Evolutionary conservation across 352 stramenopile genomes (phyloP).

Genomic region (Phytopythium cucurbitacearum): DNA sequence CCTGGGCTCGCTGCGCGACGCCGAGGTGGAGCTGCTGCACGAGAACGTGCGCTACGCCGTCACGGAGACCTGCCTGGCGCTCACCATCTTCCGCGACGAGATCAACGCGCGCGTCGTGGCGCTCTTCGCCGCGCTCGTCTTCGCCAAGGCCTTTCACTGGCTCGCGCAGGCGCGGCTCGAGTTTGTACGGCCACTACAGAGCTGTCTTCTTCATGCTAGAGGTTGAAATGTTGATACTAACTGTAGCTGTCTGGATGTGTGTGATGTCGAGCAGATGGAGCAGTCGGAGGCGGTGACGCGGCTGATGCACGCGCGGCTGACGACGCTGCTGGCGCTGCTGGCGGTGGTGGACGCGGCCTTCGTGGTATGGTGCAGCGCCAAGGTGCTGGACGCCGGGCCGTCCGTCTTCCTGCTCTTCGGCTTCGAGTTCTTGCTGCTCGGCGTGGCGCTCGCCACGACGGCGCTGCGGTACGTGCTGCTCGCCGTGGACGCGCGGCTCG

Average conservation of each 20-base stretch:
- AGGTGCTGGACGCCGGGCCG: conserved; percentile 78
- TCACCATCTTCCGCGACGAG: conserved; percentile 98
- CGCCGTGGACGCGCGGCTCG: conserved; percentile 89
- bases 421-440: conserved; percentile 96
- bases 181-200: conserved; percentile 45
- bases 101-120: conserved; percentile 93
- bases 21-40: conserved; percentile 87
- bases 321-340: conserved; percentile 87
- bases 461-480: conserved; percentile 92
- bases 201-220: too few relatives aligned
- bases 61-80: conserved; percentile 98
- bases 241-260: not conserved
- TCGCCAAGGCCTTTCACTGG: conserved; percentile 95
- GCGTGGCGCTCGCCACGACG: conserved; percentile 89
- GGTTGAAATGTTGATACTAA: not conserved
- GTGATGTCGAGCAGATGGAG: conserved; percentile 57
- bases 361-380: conserved; percentile 84
- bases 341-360: conserved; percentile 84
- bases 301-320: conserved; percentile 82
- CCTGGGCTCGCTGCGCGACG: conserved; percentile 69
- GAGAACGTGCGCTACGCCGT: conserved; percentile 98
- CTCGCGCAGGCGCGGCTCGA: conserved; percentile 87
- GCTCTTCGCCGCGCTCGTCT: conserved; percentile 94
- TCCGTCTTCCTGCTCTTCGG: conserved; percentile 95
- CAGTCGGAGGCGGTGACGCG: conserved; percentile 80